Base-by-base conservation (phyloP, 2,329 filamentous ascomycete genomes). In the Xylaria sp. region DNA sequence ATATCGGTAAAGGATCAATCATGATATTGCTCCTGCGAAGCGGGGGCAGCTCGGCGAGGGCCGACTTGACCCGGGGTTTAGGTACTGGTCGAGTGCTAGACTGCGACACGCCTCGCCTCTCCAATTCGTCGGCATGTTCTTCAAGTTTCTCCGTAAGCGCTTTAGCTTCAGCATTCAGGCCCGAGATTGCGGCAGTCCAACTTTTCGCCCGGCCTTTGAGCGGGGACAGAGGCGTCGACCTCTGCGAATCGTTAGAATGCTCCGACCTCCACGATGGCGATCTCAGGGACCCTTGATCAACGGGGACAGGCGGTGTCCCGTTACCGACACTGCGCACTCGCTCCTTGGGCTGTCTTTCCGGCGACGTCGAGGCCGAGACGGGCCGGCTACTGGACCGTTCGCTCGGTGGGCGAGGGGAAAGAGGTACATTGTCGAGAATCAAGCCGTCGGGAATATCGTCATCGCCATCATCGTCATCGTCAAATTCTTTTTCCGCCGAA, bases 1-100 rank as follows among this genome's bases (percentile, higher is more conserved):
- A 95, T 34, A 94, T 89, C 18, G 93, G 93, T 44, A 96, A 83
- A 3, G 93, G 93, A 75, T 96, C 93, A 70, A 95, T 93, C 87
- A 95, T 93, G 73, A 94, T 91, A 75, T 94, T 92, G 51, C 89
- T 90, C 74, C 90, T 89, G 65, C 91, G 89, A 9, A 93, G 82
- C 0, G 91, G 91, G 0, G 91, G 91, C 1, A 91, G 84, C 73
- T 93, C 88, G 8, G 94, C 82, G 81, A 91, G 81, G 76, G 95
- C 82, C 81, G 90, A 84, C 84, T 89, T 91, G 68, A 89, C 84
- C 48, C 89, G 85, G 8, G 84, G 82, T 71, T 86, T 89, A 57
- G 69, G 78, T 76, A 58, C 78, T 75, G 74, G 75, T 56, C 74
- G 77, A 18, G 72, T 65, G 23, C 62, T 75, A 2, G 72, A 72